Conservation (phyloP, 768 basidiomycete genomes). For the Amanita rimosa region DNA sequence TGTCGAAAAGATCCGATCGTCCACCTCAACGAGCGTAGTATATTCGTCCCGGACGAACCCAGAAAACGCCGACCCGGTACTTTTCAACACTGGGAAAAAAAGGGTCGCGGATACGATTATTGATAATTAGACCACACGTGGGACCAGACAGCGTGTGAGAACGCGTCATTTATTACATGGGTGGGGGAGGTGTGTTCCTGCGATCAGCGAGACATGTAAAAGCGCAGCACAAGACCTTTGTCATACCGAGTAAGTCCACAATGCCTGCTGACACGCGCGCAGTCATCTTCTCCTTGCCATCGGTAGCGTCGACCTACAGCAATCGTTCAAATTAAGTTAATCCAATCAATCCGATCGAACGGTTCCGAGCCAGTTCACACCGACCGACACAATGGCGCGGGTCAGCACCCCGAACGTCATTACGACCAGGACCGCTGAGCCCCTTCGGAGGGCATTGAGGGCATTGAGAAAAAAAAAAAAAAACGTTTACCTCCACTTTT, state of each 20-base stretch:
- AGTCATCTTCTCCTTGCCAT: constrained; percentile 47
- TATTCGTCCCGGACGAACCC: constrained; percentile 77
- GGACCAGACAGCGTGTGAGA: not conserved
- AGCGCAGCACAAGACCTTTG: not conserved
- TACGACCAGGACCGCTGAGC: no score
- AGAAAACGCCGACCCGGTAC: constrained; percentile 77
- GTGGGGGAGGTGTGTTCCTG: no score
- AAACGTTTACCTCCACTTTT: constrained; percentile 37
- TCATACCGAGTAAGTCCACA: constrained; percentile 69
- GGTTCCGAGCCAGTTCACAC: not conserved
- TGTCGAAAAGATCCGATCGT: constrained; percentile 88
- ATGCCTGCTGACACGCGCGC: constrained; percentile 62
- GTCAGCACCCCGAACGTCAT: not conserved
- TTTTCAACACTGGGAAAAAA: constrained; percentile 62
- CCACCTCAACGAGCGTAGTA: constrained; percentile 76
- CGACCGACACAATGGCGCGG: not conserved
- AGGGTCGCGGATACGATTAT: not conserved
- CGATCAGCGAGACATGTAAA: not conserved
- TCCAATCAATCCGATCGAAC: not conserved
- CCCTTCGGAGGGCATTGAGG: no score
- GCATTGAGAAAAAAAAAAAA: not conserved
- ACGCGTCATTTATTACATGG: not conserved
- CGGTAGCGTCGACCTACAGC: constrained; percentile 49
- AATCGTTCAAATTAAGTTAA: not conserved
- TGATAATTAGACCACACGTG: not conserved